Conservation (phyloP, 768 basidiomycete genomes). For the Tubosaeta sp. region DNA sequence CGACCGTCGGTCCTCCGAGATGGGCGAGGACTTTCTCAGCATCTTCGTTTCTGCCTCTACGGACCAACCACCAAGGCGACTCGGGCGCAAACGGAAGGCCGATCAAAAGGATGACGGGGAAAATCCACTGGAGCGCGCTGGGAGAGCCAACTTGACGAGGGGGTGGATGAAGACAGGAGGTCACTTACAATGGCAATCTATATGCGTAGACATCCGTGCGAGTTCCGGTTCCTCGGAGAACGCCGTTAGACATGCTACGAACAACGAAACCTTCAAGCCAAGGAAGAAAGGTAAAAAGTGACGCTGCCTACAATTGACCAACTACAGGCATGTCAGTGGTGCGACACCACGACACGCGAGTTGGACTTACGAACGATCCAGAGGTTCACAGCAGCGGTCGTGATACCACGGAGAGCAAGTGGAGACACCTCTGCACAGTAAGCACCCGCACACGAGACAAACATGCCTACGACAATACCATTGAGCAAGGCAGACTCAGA, state of each 20-base stretch:
- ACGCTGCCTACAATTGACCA: slow-evolving; percentile 19
- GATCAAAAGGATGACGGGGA: slow-evolving; percentile 27
- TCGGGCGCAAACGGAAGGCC: slow-evolving; percentile 32
- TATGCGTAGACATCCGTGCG: slow-evolving; percentile 21
- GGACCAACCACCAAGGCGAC: slow-evolving; percentile 34
- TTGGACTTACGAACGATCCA: slow-evolving; percentile 21
- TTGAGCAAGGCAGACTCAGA: not conserved
- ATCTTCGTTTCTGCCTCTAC: slow-evolving; percentile 23
- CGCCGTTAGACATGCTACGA: slow-evolving; percentile 23
- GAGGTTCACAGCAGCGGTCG: slow-evolving; percentile 22
- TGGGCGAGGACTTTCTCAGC: slow-evolving; percentile 16
- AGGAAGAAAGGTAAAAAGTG: not conserved
- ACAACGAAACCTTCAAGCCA: not conserved
- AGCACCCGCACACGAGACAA: slow-evolving; percentile 19
- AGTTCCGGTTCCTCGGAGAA: slow-evolving; percentile 22
- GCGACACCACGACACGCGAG: not conserved
- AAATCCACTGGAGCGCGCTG: slow-evolving; percentile 33
- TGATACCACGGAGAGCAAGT: slow-evolving; percentile 23
- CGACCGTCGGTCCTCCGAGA: slow-evolving; percentile 21
- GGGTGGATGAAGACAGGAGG: not conserved
- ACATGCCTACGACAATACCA: slow-evolving; percentile 13
- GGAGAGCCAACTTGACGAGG: not conserved
- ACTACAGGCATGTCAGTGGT: slow-evolving; percentile 8
- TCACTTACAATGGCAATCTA: slow-evolving; percentile 25
- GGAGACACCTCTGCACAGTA: slow-evolving; percentile 30